Evolutionary conservation across 306 rosid species (phyloP).

Genomic region (Vigna mungo): DNA sequence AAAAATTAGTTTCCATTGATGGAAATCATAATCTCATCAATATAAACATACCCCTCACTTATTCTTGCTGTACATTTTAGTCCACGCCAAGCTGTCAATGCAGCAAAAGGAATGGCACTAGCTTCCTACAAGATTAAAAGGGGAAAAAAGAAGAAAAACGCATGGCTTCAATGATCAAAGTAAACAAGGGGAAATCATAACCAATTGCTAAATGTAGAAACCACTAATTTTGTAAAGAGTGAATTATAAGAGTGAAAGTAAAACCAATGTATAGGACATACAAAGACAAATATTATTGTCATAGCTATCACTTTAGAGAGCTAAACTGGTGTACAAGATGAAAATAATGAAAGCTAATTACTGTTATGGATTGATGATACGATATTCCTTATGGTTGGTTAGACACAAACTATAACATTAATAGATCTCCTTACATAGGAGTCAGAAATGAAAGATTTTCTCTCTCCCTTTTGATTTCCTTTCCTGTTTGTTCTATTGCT

Average conservation of each 20-base stretch:
- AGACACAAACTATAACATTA: too few relatives aligned
- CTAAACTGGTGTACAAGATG: constrained; percentile 15
- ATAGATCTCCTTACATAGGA: too few relatives aligned
- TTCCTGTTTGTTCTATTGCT: too few relatives aligned
- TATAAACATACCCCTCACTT: constrained; percentile 78
- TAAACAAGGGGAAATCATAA: background rate
- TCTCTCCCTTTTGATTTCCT: too few relatives aligned
- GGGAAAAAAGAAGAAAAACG: background rate
- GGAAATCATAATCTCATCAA: constrained; percentile 33
- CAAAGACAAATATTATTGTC: constrained; percentile 20
- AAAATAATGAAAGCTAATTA: constrained; percentile 2
- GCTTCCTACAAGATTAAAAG: constrained; percentile 63
- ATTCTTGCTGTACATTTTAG: constrained; percentile 88
- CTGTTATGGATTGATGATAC: background rate
- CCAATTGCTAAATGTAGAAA: constrained; percentile 31
- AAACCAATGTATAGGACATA: constrained; percentile 26
- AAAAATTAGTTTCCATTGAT: constrained; percentile 9
- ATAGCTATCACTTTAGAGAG: constrained; percentile 9
- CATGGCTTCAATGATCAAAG: constrained; percentile 30
- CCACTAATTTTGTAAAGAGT: constrained; percentile 14
- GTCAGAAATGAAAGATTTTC: too few relatives aligned
- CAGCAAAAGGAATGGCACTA: constrained; percentile 97
- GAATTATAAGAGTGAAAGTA: constrained; percentile 7
- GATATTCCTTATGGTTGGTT: too few relatives aligned
- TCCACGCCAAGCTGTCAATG: constrained; percentile 99